These are phyloP conservation scores for Tolypocladium ophioglossoides DNA, from an alignment of 2,329 filamentous ascomycete genomes.

Conservation along the genomic window DNA sequence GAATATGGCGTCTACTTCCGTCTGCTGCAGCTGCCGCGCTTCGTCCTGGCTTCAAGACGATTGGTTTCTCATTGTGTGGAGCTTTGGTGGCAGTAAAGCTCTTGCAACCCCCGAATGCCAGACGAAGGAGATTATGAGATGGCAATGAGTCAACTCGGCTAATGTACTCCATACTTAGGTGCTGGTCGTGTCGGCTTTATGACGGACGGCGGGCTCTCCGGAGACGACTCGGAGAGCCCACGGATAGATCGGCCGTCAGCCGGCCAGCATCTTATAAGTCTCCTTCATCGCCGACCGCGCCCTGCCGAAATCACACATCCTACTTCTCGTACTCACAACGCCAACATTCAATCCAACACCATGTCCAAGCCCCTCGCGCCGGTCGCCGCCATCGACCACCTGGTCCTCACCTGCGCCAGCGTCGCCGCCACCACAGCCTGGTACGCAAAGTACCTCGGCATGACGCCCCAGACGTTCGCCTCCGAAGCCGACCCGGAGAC, in stretches of 20 bases:
- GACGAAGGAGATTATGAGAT: too few species aligned
- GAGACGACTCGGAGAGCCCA: too few species aligned
- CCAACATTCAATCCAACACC: constrained; percentile 12
- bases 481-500: constrained; percentile 23
- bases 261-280: background rate
- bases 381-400: constrained; percentile 43
- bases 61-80: too few species aligned
- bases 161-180: too few species aligned
- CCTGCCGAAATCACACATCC: too few species aligned
- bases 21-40: too few species aligned
- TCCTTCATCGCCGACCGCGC: background rate
- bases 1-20: too few species aligned
- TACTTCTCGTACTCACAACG: too few species aligned
- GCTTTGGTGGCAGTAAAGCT: background rate
- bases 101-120: too few species aligned
- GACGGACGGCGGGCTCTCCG: too few species aligned
- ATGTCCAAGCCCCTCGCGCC: constrained; percentile 11
- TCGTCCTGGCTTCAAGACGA: too few species aligned
- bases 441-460: constrained; percentile 46
- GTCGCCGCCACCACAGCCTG: constrained; percentile 39
- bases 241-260: background rate
- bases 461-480: constrained; percentile 41
- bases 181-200: background rate
- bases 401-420: constrained; percentile 47
- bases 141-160: too few species aligned